These are phyloP conservation scores for Sordariomycetes sp. DNA, from an alignment of 2,329 filamentous ascomycete species.

Conservation along the genomic window DNA sequence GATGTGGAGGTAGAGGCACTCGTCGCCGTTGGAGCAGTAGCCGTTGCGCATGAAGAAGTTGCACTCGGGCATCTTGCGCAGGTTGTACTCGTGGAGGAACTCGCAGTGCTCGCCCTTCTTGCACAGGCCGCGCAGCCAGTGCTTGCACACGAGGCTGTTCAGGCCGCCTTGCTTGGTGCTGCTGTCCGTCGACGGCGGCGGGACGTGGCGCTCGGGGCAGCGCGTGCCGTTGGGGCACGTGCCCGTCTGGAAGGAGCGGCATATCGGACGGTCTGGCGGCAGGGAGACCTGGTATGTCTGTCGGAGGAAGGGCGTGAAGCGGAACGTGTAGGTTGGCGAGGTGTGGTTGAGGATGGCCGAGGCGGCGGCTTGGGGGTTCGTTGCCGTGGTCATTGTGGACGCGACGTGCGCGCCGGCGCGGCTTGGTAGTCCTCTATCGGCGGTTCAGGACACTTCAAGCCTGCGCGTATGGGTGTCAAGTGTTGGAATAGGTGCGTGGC, in stretches of 20 bases:
- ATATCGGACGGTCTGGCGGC: constrained; percentile 67
- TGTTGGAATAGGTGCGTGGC: not conserved
- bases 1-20: constrained; percentile 88
- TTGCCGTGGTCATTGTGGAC: constrained; percentile 20
- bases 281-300: constrained; percentile 79
- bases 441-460: too few species aligned
- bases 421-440: too few species aligned
- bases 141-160: constrained; percentile 91
- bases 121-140: constrained; percentile 94
- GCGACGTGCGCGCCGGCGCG: too few species aligned
- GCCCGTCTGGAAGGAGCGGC: constrained; percentile 76
- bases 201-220: constrained; percentile 75
- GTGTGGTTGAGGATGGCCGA: constrained; percentile 47
- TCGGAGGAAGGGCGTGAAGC: constrained; percentile 78
- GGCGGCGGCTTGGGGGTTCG: constrained; percentile 16
- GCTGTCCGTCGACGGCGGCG: constrained; percentile 4
- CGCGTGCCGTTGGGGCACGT: constrained; percentile 78
- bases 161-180: constrained; percentile 41
- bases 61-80: constrained; percentile 97
- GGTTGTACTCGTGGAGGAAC: constrained; percentile 97
- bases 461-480: too few species aligned
- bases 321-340: constrained; percentile 57
- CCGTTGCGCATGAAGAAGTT: constrained; percentile 91
- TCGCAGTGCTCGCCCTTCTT: constrained; percentile 97
- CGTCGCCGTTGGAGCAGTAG: constrained; percentile 93